Base-by-base conservation (phyloP, 768 basidiomycete species). In the Lepiota brunneoincarnata region DNA sequence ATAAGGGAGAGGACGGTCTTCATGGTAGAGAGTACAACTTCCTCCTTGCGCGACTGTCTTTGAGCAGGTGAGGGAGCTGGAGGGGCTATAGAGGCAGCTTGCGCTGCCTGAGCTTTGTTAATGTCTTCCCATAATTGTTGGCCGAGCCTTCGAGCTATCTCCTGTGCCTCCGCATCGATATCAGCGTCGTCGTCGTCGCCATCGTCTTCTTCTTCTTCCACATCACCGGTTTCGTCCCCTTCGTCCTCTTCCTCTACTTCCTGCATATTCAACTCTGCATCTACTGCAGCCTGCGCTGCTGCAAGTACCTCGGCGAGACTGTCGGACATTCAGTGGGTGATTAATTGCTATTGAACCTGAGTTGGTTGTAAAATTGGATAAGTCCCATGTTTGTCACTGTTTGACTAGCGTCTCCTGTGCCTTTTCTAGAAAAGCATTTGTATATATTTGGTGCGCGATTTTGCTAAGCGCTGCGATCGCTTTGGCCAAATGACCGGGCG, bases 121-220 rank as follows among this genome's bases (percentile, higher is more conserved):
- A 91, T 86, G 60, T 89, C 87, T 2, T 88, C 89, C 81, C 83
- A 86, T 5, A 91, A 74, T 55, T 91, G 83, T 59, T 87, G 87
- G n/a, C 86, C 83, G 26, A 92, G 70, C 23, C 84, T 74, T 42
- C 85, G 78, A 4, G 87, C 87, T 60, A 89, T 88, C 61, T 85
- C 87, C 58, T 86, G 81, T 2, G 87, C 88, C 54, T 89, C 84
- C 4, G 85, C 86, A 21, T 84, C 81, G 20, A 80, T 78, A 61
- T 80, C 79, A 21, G 81, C 79, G 35, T 84, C 82, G 2, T 81
- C 83, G 15, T 82, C 83, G 3, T 82, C 80, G 6, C 80, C 80
- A 1, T 76, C 78, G 18, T 75, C 72, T 1, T 75, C 79, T 21
- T 72, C 75, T 23, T 61, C 40, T 37, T 60, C 24, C 23, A 12